Evolutionary conservation across 176 grass and related monocot species (phyloP).

Genomic region (Bromus sterilis): DNA sequence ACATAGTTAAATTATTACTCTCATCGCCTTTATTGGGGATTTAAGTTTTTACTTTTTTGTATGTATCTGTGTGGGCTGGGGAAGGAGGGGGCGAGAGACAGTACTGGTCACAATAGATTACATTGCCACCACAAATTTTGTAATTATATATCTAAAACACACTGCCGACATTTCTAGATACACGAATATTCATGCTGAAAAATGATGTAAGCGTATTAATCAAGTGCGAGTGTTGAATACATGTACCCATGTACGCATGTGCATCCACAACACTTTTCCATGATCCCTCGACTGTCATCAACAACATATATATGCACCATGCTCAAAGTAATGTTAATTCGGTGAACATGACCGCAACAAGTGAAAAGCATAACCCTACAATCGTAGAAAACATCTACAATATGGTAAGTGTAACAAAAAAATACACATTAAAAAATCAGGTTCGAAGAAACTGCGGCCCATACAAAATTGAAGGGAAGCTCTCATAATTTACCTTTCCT

Average conservation of each 20-base stretch:
- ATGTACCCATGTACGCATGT: not conserved
- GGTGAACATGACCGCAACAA: slow-evolving; percentile 62
- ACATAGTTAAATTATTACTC: too few relatives aligned
- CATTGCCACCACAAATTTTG: not conserved
- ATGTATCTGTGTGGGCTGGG: too few relatives aligned
- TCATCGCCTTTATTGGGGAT: too few relatives aligned
- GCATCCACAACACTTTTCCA: not conserved
- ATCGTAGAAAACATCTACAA: too few relatives aligned
- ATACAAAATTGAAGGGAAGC: not conserved
- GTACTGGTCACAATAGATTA: not conserved
- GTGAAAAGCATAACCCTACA: too few relatives aligned
- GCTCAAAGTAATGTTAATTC: slow-evolving; percentile 76
- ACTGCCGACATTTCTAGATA: not conserved
- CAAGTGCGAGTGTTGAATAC: not conserved
- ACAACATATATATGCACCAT: slow-evolving; percentile 13
- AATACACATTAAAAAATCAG: slow-evolving; percentile 1
- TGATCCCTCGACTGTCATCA: not conserved
- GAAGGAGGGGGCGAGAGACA: too few relatives aligned
- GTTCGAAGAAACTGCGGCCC: slow-evolving; percentile 10
- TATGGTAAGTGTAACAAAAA: too few relatives aligned
- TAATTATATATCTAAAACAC: not conserved
- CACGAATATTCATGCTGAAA: not conserved
- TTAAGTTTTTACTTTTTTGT: too few relatives aligned
- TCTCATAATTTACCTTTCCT: slow-evolving; percentile 42
- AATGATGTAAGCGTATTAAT: not conserved